Base-by-base conservation (phyloP, 495 filamentous ascomycete genomes). In the Ramalina peruviana region DNA sequence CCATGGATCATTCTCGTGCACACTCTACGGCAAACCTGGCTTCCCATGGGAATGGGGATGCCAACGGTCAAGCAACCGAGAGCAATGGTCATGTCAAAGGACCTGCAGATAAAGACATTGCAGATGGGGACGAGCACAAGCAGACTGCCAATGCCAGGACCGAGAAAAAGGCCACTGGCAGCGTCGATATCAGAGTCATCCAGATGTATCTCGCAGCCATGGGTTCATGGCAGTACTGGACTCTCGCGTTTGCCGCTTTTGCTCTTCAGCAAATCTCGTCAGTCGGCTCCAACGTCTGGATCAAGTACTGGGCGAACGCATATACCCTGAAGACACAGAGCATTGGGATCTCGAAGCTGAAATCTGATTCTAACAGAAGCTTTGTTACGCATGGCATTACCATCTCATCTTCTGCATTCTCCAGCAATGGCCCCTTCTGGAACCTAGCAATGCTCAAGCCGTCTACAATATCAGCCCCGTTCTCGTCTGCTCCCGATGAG, bases 181-280 rank as follows among this genome's bases (percentile, higher is more conserved):
- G 88, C 36, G 86, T 99, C 56, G 86, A 94, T 60, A 83, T 84
- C 75, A 70, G 72, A 23, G 87, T 94, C 42, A 79, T 97, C 58
- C 68, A 73, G 30, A 80, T 94, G 59, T 99, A 96, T 63, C 72
- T 99, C 17, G 61, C 62, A 19, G 75, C 88, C 41, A 97, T 97
- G 93, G 93, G 93, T 9, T 73, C 77, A 5, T 95, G 89, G 88
- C 86, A 85, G 72, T 99, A 88, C 60, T 99, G 93, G 93, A 59
- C 82, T 40, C 58, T 80, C 42, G 84, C 89, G 19, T 62, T 80
- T 19, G 43, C 78, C 0, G 76, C 86, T 39, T 97, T 99, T 60
- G 75, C 69, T 13, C 65, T 81, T 41, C 86, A 95, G 60, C 90
- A 97, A 61, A 56, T 93, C 25, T 81, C 81, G 16, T 81, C 82